phyloP scores from a whole-genome alignment of 352 stramenopile species.

The Albugo candida region DNA sequence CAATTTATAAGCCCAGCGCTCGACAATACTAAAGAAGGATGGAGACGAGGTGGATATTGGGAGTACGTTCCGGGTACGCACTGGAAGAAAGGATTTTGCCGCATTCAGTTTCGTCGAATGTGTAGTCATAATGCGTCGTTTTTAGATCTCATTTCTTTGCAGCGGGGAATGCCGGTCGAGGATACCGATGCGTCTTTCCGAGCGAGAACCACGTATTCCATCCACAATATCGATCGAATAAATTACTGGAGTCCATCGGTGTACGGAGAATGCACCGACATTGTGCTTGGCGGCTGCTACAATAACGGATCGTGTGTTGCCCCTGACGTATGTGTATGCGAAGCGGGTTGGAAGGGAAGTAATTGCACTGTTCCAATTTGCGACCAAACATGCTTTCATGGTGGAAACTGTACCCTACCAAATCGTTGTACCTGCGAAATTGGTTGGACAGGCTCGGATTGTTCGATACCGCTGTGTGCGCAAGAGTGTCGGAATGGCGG shows the following conservation, averaged over 20 bases:
- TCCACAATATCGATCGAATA: conserved; percentile 20
- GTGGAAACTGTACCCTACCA: conserved; percentile 85
- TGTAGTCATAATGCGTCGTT: conserved; percentile 18
- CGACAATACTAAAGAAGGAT: conserved; percentile 87
- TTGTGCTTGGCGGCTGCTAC: conserved; percentile 85
- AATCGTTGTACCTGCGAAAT: conserved; percentile 80
- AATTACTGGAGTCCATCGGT: conserved; percentile 42
- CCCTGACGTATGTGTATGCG: conserved; percentile 68
- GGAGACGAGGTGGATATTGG: conserved; percentile 74
- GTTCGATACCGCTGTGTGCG: conserved; percentile 76
- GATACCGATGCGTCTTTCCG: conserved; percentile 88
- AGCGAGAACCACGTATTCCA: conserved; percentile 56
- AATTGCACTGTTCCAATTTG: conserved; percentile 74
- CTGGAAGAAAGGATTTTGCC: conserved; percentile 89
- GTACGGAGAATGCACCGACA: conserved; percentile 76
- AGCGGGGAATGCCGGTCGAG: conserved; percentile 28
- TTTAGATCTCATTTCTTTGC: conserved; percentile 19
- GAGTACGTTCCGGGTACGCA: conserved; percentile 19
- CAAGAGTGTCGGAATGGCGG: conserved; percentile 82
- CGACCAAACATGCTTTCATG: conserved; percentile 39
- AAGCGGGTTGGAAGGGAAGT: conserved; percentile 43
- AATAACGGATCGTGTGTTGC: conserved; percentile 91
- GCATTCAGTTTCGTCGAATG: conserved; percentile 81
- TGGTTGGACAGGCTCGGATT: conserved; percentile 82
- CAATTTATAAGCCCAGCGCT: conserved; percentile 47